phyloP scores from a whole-genome alignment of 164 flowering plant genomes.

The Nymphaea thermarum region DNA sequence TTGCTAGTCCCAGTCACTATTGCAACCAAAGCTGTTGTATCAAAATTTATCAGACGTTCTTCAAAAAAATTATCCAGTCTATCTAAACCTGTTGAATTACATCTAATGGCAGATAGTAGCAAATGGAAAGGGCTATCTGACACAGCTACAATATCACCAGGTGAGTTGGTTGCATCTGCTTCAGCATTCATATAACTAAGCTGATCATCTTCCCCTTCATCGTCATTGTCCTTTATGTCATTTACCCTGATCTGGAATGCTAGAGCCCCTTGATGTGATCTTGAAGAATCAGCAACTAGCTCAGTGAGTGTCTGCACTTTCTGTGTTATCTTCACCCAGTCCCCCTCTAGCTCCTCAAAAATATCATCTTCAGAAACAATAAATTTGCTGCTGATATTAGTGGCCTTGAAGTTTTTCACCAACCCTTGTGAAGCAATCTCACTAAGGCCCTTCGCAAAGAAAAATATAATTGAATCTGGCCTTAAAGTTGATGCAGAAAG shows the following conservation, averaged over 20 bases:
- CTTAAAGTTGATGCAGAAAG: constrained; percentile 22
- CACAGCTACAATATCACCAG: background rate
- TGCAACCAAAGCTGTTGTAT: constrained; percentile 89
- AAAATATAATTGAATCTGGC: constrained; percentile 56
- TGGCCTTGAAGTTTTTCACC: constrained; percentile 40
- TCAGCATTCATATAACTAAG: background rate
- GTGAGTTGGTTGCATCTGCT: background rate
- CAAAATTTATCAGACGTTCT: constrained; percentile 52
- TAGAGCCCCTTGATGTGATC: constrained; percentile 34
- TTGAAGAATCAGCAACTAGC: background rate
- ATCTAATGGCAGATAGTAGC: constrained; percentile 32
- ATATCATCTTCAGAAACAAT: constrained; percentile 20
- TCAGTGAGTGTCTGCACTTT: constrained; percentile 4
- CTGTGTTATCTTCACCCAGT: constrained; percentile 37
- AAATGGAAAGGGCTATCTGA: constrained; percentile 27
- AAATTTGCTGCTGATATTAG: constrained; percentile 21
- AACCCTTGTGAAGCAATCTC: constrained; percentile 21
- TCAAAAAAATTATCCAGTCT: constrained; percentile 10
- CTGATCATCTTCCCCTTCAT: background rate
- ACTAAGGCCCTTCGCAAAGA: constrained; percentile 62
- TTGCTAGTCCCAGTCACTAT: constrained; percentile 86
- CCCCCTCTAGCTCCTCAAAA: constrained; percentile 37
- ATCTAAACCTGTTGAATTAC: background rate
- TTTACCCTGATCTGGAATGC: constrained; percentile 40
- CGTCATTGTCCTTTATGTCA: background rate